Conservation (phyloP, 2,329 filamentous ascomycete species). For the Stachybotrys elegans region DNA sequence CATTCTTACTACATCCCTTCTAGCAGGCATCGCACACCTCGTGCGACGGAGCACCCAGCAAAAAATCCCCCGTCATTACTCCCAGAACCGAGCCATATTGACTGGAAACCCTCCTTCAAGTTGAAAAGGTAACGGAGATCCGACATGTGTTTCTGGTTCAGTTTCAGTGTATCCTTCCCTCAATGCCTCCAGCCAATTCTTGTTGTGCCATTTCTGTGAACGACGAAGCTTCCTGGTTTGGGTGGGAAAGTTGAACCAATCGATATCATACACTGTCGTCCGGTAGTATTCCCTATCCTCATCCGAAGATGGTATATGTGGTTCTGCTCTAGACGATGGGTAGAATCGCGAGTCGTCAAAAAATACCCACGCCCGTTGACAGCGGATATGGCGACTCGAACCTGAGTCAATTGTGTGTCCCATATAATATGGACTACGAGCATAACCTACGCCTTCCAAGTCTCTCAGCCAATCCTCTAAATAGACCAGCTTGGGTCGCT, state of each 20-base stretch:
- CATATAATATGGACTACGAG: too few species aligned
- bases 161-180: background rate
- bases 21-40: too few species aligned
- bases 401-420: background rate
- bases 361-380: background rate
- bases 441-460: too few species aligned
- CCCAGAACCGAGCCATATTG: background rate
- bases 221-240: background rate
- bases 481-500: background rate
- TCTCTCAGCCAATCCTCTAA: background rate
- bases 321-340: background rate
- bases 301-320: background rate
- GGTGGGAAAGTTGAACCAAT: too few species aligned
- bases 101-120: background rate
- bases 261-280: background rate
- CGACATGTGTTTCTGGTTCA: background rate
- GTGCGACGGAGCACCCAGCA: too few species aligned
- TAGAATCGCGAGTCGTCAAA: background rate
- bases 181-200: background rate
- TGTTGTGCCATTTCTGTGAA: background rate
- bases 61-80: too few species aligned
- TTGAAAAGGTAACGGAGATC: background rate
- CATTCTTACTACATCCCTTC: too few species aligned
- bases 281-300: background rate
- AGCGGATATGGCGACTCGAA: background rate